Evolutionary conservation across 441 rosid genomes (phyloP).

Genomic region (Corymbia citriodora): DNA sequence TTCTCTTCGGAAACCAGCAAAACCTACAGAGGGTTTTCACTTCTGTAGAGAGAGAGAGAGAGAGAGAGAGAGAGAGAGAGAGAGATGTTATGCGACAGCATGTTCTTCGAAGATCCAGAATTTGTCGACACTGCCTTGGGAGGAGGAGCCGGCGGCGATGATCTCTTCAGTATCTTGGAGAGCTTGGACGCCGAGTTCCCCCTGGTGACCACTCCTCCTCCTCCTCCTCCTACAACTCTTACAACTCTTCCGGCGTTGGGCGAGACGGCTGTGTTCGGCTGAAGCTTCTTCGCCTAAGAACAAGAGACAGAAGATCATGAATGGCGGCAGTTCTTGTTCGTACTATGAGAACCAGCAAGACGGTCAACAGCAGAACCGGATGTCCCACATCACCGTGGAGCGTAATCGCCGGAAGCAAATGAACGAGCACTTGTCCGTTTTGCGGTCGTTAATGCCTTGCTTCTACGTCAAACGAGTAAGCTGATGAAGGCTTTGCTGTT

Average conservation of each 20-base stretch:
- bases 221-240: not conserved
- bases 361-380: constrained; percentile 38
- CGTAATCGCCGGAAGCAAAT: constrained; percentile 97
- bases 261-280: not conserved
- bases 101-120: constrained; percentile 45
- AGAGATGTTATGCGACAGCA: constrained; percentile 21
- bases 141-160: constrained; percentile 35
- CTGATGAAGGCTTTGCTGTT: not conserved
- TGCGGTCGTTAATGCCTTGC: constrained; percentile 93
- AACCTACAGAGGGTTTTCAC: not conserved
- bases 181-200: constrained; percentile 62
- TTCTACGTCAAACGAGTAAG: constrained; percentile 96
- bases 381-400: constrained; percentile 90
- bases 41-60: not conserved
- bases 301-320: constrained; percentile 39
- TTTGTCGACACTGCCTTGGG: constrained; percentile 47
- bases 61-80: constrained; percentile 6
- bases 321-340: not conserved
- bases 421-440: constrained; percentile 80
- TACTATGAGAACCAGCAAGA: constrained; percentile 38
- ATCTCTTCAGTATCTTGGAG: constrained; percentile 72
- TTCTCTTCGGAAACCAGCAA: not conserved
- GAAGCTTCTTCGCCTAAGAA: constrained; percentile 33
- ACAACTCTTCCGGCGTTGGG: constrained; percentile 6
- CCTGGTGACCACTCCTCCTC: constrained; percentile 11